Evolutionary conservation across 257 asterid species (phyloP).

Genomic region (Paraleonurus japonicus): DNA sequence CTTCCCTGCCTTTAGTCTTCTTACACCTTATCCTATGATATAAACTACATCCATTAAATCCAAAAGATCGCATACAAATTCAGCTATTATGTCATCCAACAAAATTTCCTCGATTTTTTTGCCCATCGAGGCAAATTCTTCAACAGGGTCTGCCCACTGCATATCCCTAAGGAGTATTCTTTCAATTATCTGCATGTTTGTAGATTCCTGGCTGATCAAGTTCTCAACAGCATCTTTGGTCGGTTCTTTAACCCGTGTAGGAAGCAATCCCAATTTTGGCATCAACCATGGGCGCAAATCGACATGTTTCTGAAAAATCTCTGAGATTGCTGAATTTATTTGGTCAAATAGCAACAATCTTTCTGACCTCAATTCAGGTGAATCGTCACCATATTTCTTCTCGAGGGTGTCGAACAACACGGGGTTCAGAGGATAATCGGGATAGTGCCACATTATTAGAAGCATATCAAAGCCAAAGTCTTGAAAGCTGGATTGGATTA

Average conservation of each 20-base stretch:
- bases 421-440: slow-evolving; percentile 56
- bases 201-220: slow-evolving; percentile 35
- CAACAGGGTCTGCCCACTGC: slow-evolving; percentile 28
- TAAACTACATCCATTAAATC: slow-evolving; percentile 10
- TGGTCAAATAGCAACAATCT: slow-evolving; percentile 62
- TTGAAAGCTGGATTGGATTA: slow-evolving; percentile 51
- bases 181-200: slow-evolving; percentile 24
- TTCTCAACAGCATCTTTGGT: slow-evolving; percentile 31
- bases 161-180: slow-evolving; percentile 38
- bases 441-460: slow-evolving; percentile 45
- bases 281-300: slow-evolving; percentile 48
- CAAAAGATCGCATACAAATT: slow-evolving; percentile 28
- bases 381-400: slow-evolving; percentile 38
- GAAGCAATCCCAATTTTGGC: slow-evolving; percentile 29
- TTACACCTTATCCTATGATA: not conserved
- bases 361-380: slow-evolving; percentile 37
- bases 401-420: slow-evolving; percentile 53
- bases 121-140: slow-evolving; percentile 25
- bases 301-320: slow-evolving; percentile 37
- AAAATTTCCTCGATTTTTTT: slow-evolving; percentile 27
- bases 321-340: slow-evolving; percentile 47
- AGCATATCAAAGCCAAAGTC: slow-evolving; percentile 38
- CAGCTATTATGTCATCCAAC: slow-evolving; percentile 32
- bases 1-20: not conserved
- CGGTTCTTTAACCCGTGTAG: slow-evolving; percentile 34